Conservation (phyloP, 2,329 filamentous ascomycete species). For the Ceratocystis alfenasii region DNA sequence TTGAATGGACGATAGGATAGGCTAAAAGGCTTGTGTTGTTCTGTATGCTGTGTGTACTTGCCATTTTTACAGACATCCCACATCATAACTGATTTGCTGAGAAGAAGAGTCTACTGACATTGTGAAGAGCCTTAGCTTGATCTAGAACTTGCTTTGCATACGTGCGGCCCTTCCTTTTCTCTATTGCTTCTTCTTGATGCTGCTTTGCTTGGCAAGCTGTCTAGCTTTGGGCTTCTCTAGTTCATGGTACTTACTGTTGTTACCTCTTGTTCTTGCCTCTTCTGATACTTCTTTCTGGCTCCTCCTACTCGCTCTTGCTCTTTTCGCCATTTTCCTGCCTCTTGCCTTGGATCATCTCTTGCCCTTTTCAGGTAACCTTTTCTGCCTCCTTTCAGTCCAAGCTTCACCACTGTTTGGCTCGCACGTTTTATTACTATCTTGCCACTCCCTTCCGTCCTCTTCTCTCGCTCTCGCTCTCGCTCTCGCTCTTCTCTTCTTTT, state of each 20-base stretch:
- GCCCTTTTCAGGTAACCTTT: neutral
- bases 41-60: conserved; percentile 4
- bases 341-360: neutral
- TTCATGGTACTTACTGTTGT: neutral
- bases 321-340: neutral
- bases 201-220: neutral
- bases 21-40: neutral
- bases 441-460: neutral
- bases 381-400: conserved; percentile 4
- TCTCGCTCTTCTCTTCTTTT: neutral
- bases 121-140: neutral
- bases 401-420: conserved; percentile 9
- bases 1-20: conserved; percentile 2
- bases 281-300: neutral
- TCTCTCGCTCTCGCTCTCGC: too few species aligned
- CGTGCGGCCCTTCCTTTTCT: neutral
- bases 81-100: neutral
- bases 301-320: neutral
- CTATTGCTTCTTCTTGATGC: neutral
- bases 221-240: neutral
- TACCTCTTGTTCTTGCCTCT: neutral
- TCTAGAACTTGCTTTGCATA: neutral
- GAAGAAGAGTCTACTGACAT: neutral
- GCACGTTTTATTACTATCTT: neutral
- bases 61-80: neutral